Evolutionary conservation across 192 early-diverging fungal species (phyloP).

Genomic region (Blastocladiella britannica): DNA sequence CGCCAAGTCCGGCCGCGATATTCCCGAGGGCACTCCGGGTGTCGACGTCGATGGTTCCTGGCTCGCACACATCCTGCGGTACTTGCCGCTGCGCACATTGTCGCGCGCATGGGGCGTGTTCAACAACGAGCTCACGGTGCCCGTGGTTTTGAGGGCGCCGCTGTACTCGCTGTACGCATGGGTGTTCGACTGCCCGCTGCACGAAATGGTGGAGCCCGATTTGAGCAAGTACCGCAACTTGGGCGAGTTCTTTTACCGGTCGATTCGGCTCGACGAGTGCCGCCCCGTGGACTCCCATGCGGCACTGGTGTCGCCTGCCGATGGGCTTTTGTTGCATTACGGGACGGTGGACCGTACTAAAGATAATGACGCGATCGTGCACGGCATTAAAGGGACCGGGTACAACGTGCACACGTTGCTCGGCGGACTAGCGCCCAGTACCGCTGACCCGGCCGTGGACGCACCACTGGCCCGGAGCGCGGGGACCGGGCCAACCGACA

Average conservation of each 20-base stretch:
- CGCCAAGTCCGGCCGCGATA: slow-evolving; percentile 10
- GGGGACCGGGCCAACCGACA: no score
- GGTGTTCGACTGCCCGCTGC: slow-evolving; percentile 76
- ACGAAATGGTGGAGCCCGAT: slow-evolving; percentile 76
- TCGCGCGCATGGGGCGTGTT: slow-evolving; percentile 82
- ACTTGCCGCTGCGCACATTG: slow-evolving; percentile 69
- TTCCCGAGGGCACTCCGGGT: slow-evolving; percentile 11
- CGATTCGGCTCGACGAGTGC: slow-evolving; percentile 5
- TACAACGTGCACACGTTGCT: slow-evolving; percentile 78
- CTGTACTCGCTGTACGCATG: slow-evolving; percentile 59
- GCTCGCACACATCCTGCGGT: slow-evolving; percentile 68
- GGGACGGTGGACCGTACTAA: slow-evolving; percentile 63
- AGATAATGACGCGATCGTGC: slow-evolving; percentile 31
- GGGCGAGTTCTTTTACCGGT: slow-evolving; percentile 81
- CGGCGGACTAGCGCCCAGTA: slow-evolving; percentile 22
- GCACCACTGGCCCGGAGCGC: no score
- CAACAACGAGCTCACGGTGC: slow-evolving; percentile 63
- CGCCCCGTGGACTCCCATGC: not conserved
- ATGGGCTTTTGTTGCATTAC: slow-evolving; percentile 76
- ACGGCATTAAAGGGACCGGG: slow-evolving; percentile 72
- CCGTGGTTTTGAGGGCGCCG: slow-evolving; percentile 45
- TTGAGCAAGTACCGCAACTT: slow-evolving; percentile 64
- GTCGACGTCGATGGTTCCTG: slow-evolving; percentile 59
- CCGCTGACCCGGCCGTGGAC: not conserved
- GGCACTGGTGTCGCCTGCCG: slow-evolving; percentile 62